A percentile compares a stretch with the other conserved stretches of the same genome.
Evolutionary conservation across 2,329 filamentous ascomycete genomes (phyloP).

Genomic region (Fusarium subtropicale): DNA sequence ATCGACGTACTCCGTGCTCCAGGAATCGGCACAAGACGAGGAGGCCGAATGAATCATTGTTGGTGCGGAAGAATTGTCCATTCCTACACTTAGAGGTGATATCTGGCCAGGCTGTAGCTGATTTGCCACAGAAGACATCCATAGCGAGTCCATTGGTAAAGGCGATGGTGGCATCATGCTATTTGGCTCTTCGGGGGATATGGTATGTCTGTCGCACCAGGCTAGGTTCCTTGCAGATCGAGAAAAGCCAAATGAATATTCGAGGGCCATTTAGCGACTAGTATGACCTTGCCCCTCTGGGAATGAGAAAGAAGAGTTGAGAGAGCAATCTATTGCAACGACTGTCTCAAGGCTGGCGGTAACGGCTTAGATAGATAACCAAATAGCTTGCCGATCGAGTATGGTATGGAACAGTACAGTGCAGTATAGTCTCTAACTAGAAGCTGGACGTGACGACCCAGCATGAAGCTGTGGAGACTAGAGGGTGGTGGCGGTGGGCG

Average conservation of each 20-base stretch:
- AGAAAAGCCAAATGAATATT: constrained; percentile 57
- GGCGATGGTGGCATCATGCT: constrained; percentile 48
- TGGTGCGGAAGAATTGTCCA: constrained; percentile 58
- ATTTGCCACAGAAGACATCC: constrained; percentile 44
- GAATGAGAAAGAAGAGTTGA: constrained; percentile 9
- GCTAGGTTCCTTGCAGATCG: constrained; percentile 57
- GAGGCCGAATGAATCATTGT: constrained; percentile 60
- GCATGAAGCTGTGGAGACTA: constrained; percentile 46
- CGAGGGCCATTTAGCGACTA: constrained; percentile 58
- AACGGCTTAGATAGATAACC: constrained; percentile 29
- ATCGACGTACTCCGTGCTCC: constrained; percentile 58
- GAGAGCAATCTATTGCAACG: constrained; percentile 20
- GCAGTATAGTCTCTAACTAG: constrained; percentile 18
- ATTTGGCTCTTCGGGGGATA: constrained; percentile 55
- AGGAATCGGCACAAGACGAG: constrained; percentile 60
- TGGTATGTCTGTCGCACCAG: constrained; percentile 61
- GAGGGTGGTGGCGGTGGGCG: constrained; percentile 44
- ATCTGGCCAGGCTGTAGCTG: constrained; percentile 60
- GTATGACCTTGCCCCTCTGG: constrained; percentile 13
- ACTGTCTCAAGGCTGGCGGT: constrained; percentile 23
- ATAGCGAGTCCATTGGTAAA: constrained; percentile 49
- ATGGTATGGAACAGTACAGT: constrained; percentile 19
- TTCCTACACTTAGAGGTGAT: constrained; percentile 65
- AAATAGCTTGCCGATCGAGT: constrained; percentile 33
- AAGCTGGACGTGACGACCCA: constrained; percentile 39